These are phyloP conservation scores for Stemphylium vesicarium DNA, from an alignment of 2,329 filamentous ascomycete genomes.

Conservation along the genomic window DNA sequence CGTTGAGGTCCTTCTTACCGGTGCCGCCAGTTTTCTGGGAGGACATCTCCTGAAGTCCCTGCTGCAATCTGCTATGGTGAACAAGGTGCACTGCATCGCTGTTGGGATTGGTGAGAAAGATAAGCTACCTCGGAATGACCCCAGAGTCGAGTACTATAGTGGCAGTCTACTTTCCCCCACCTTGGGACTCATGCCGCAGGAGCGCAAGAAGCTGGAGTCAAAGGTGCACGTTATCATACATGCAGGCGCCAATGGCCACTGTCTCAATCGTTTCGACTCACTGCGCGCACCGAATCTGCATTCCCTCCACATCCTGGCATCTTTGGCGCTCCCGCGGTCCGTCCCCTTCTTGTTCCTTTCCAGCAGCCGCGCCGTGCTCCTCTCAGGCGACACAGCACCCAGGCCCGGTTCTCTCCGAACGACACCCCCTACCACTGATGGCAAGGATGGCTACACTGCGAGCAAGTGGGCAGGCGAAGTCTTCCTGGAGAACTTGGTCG, in stretches of 20 bases:
- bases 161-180: too few relatives aligned
- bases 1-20: background rate
- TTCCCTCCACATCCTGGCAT: background rate
- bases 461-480: conserved; percentile 51
- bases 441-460: conserved; percentile 47
- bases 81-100: background rate
- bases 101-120: background rate
- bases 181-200: too few relatives aligned
- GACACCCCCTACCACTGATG: conserved; percentile 30
- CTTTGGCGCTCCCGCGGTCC: background rate
- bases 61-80: background rate
- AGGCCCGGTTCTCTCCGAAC: background rate
- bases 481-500: conserved; percentile 37
- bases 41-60: background rate
- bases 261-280: background rate
- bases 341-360: background rate
- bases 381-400: background rate
- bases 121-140: background rate
- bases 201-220: too few relatives aligned
- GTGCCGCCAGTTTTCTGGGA: background rate
- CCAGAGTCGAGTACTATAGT: too few relatives aligned
- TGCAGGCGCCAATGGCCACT: background rate
- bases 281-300: background rate
- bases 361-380: background rate
- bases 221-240: background rate